Evolutionary conservation across 768 basidiomycete species (phyloP), one percentile per base, ranked within the genome.

Genomic region (Psilocybe azurescens): DNA sequence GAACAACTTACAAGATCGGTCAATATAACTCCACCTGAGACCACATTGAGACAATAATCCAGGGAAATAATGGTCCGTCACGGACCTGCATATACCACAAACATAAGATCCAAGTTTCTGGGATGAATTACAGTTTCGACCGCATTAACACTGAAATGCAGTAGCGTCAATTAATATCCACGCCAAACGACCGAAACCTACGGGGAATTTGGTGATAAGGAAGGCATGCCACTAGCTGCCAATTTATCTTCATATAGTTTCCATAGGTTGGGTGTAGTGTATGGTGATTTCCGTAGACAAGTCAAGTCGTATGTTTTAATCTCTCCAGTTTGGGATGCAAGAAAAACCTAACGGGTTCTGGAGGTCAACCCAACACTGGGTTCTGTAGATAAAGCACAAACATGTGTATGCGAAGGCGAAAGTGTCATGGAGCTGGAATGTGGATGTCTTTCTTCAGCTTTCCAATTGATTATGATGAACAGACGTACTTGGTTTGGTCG

Each of bases 231-330:
- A 53, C 73, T 77, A 0, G 77, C 72, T 50, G 72, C 67, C 69
- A 78, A 73, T 76, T 83, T 83, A 61, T 89, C 83, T 72, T 91
- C 87, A 66, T 92, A 88, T 32, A 86, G 66, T 20, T 78, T 79
- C 95, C 94, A 96, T 67, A 90, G 77, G 68, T 94, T 94, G 2
- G 89, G 88, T 36, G 92, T 83, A 16, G 77, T 79, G 67, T 90
- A 93, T 10, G 82, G 79, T 0, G 92, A 91, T 61, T 89, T 81
- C 18, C 83, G 78, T 14, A 86, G 78, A 61, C 91, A 89, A 11
- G 84, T 77, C n/a, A 95, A 67, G 70, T 95, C 94, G 70, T 89
- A 95, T 2, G 89, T 88, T 65, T 84, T 83, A 63, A 94, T 81
- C 53, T 89, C 86, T 32, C 84, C 84, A n/a, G 76, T 78, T 63